Evolutionary conservation across 768 basidiomycete species (phyloP).

Genomic region (Hypsizygus marmoreus): DNA sequence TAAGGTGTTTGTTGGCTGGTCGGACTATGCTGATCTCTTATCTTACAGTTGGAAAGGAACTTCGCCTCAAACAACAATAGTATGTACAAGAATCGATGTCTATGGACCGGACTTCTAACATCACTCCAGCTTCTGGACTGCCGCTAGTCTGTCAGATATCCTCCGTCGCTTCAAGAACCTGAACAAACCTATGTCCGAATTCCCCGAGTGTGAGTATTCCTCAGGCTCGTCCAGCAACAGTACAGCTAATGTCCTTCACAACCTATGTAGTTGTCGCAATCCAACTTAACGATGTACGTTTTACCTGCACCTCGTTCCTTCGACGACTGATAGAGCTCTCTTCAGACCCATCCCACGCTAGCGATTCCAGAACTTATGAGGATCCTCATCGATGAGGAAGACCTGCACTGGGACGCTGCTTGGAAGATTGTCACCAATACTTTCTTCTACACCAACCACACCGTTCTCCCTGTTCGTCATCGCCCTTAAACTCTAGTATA

Average conservation of each 20-base stretch:
- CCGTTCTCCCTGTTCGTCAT: conserved; percentile 77
- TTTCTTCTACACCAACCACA: conserved; percentile 96
- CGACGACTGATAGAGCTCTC: not conserved
- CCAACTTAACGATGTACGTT: conserved; percentile 86
- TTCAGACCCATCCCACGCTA: conserved; percentile 94
- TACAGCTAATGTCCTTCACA: conserved; percentile 9
- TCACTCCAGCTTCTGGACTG: conserved; percentile 73
- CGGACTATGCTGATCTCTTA: not conserved
- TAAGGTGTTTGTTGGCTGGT: no score
- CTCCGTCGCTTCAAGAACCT: conserved; percentile 91
- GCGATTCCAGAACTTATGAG: conserved; percentile 96
- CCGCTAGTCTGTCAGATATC: conserved; percentile 87
- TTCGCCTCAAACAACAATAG: conserved; percentile 95
- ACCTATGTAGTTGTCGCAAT: conserved; percentile 71
- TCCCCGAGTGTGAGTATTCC: conserved; percentile 71
- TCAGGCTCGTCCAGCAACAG: not conserved
- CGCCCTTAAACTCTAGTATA: not conserved
- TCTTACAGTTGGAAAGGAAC: conserved; percentile 73
- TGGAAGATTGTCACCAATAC: conserved; percentile 90
- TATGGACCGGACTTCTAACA: not conserved
- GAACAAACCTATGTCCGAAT: conserved; percentile 73
- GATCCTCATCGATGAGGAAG: conserved; percentile 90
- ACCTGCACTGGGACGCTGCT: conserved; percentile 77
- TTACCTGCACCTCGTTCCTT: not conserved
- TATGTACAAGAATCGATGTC: conserved; percentile 22